These are phyloP conservation scores for Mycosphaerelloides madeirae DNA, from an alignment of 2,329 filamentous ascomycete genomes.

Conservation along the genomic window DNA sequence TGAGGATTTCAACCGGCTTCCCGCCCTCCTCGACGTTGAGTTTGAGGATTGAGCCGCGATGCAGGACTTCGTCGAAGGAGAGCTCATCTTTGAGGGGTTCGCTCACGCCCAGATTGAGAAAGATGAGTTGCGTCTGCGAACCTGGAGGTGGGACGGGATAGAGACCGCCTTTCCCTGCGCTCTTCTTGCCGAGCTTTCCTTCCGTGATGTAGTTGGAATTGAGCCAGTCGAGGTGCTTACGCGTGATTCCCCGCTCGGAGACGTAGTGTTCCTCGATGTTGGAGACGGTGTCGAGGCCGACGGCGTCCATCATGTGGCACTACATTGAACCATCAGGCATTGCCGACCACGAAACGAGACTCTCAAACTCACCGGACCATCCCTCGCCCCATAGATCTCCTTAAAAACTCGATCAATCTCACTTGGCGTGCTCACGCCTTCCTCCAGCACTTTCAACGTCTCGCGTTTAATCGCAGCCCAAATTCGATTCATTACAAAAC, in stretches of 20 bases:
- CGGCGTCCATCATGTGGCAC: conserved; percentile 45
- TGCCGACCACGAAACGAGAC: too few species aligned
- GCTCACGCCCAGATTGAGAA: conserved; percentile 15
- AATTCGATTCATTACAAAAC: conserved; percentile 53
- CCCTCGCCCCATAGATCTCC: conserved; percentile 26
- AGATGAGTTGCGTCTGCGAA: conserved; percentile 12
- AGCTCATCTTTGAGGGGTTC: conserved; percentile 12
- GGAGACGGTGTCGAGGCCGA: conserved; percentile 51
- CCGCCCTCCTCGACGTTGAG: conserved; percentile 12
- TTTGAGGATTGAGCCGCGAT: conserved; percentile 17
- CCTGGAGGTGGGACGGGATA: conserved; percentile 3
- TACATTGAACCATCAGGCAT: too few species aligned
- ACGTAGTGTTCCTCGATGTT: conserved; percentile 53
- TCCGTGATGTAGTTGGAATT: conserved; percentile 43
- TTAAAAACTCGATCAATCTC: conserved; percentile 49
- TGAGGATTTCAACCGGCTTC: too few species aligned
- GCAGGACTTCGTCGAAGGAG: not conserved
- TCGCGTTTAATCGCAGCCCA: conserved; percentile 57
- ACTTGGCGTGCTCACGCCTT: conserved; percentile 47
- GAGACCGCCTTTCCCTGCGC: conserved; percentile 8
- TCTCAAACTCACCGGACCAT: conserved; percentile 11
- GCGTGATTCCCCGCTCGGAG: conserved; percentile 43
- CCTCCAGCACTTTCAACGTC: conserved; percentile 45
- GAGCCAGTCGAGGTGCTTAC: conserved; percentile 42
- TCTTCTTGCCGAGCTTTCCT: conserved; percentile 43